These are phyloP conservation scores for Phytophthora fragariaefolia DNA, from an alignment of 352 stramenopile species.

Conservation along the genomic window DNA sequence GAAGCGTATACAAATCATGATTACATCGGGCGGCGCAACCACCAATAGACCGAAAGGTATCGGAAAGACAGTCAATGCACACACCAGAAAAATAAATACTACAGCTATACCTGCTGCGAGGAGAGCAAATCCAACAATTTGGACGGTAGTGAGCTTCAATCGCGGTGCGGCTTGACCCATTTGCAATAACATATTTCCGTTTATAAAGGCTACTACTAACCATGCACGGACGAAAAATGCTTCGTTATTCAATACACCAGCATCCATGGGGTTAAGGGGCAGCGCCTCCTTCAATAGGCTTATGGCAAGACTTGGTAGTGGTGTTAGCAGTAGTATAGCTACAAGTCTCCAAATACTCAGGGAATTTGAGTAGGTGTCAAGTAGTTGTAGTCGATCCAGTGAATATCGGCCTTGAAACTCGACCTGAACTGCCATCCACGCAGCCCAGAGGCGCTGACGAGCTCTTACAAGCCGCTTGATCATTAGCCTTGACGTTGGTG, in stretches of 20 bases:
- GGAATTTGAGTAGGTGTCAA: not conserved
- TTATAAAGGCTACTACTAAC: slow-evolving; percentile 23
- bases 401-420: slow-evolving; percentile 39
- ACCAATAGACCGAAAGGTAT: slow-evolving; percentile 50
- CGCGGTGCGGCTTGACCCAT: slow-evolving; percentile 29
- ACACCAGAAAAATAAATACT: slow-evolving; percentile 16
- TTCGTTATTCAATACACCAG: slow-evolving; percentile 20
- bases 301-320: slow-evolving; percentile 22
- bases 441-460: not conserved
- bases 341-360: slow-evolving; percentile 7
- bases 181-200: slow-evolving; percentile 19
- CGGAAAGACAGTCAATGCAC: slow-evolving; percentile 38
- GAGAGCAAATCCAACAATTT: slow-evolving; percentile 10
- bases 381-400: slow-evolving; percentile 5
- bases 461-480: not conserved
- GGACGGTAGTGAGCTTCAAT: slow-evolving; percentile 17
- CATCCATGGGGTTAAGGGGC: slow-evolving; percentile 23
- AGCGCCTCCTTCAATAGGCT: slow-evolving; percentile 25
- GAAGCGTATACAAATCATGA: slow-evolving; percentile 17
- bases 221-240: slow-evolving; percentile 26
- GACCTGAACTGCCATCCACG: slow-evolving; percentile 15
- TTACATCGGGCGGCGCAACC: slow-evolving; percentile 8
- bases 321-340: slow-evolving; percentile 17
- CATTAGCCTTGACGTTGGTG: not conserved
- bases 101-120: slow-evolving; percentile 8